phyloP scores from a whole-genome alignment of 495 filamentous ascomycete genomes.

The Clavariopsis aquatica region DNA sequence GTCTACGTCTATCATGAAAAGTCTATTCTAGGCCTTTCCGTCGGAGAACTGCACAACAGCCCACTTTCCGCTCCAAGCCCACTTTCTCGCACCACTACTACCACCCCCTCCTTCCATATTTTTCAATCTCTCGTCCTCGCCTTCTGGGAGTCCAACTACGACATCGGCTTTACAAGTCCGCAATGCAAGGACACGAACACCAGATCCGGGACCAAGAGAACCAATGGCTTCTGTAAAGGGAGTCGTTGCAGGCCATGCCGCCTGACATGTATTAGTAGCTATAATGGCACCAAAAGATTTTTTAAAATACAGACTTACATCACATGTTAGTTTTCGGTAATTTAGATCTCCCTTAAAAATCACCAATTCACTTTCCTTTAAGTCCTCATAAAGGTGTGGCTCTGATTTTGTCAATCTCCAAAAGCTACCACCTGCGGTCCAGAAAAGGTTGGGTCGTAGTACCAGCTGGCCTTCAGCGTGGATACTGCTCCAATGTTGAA shows the following conservation, averaged over 20 bases:
- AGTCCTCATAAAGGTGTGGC: constrained; percentile 68
- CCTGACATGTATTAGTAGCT: constrained; percentile 50
- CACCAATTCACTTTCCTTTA: constrained; percentile 84
- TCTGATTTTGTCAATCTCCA: constrained; percentile 77
- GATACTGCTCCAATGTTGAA: constrained; percentile 73
- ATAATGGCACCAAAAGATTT: neutral
- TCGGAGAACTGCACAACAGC: constrained; percentile 88
- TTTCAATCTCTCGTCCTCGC: constrained; percentile 77
- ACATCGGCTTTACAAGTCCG: constrained; percentile 95
- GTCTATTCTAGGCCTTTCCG: constrained; percentile 53
- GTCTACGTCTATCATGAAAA: too few relatives aligned
- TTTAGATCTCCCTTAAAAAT: constrained; percentile 98
- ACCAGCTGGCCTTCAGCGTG: constrained; percentile 80
- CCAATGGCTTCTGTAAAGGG: constrained; percentile 85
- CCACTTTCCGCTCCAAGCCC: constrained; percentile 98
- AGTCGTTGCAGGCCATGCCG: constrained; percentile 83
- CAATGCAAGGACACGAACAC: constrained; percentile 78
- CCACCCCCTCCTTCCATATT: constrained; percentile 66
- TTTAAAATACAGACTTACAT: constrained; percentile 60
- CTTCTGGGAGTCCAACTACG: constrained; percentile 81
- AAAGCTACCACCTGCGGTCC: constrained; percentile 81
- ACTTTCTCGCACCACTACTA: constrained; percentile 73
- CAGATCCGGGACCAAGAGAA: constrained; percentile 75
- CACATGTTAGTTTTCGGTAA: constrained; percentile 85
- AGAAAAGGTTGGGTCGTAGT: constrained; percentile 80